A percentile compares a stretch with the other conserved stretches of the same genome.
These are phyloP conservation scores for Apiospora koreana DNA, from an alignment of 2,329 filamentous ascomycete species.

Conservation along the genomic window DNA sequence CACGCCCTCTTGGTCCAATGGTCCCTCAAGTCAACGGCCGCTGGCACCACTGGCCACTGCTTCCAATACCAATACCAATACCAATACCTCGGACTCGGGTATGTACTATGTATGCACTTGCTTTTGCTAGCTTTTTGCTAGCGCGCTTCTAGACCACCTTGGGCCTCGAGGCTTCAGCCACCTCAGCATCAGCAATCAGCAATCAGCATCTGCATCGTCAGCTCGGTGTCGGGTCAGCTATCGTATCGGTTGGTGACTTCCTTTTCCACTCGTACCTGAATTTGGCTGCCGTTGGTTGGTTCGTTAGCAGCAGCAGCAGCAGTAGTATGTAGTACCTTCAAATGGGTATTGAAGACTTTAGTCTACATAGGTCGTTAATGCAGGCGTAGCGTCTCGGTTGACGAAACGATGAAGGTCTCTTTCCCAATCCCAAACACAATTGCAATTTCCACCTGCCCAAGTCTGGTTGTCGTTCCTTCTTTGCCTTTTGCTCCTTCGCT, in stretches of 20 bases:
- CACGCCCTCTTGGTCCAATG: too few species aligned
- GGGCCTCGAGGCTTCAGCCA: not conserved
- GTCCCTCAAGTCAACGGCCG: too few species aligned
- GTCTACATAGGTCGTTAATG: not conserved
- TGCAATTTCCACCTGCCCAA: constrained; percentile 2
- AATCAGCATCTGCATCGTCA: too few species aligned
- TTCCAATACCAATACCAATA: too few species aligned
- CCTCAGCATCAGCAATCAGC: too few species aligned
- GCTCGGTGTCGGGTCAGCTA: not conserved
- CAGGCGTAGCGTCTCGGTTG: not conserved
- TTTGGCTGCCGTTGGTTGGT: not conserved
- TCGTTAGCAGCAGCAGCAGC: too few species aligned
- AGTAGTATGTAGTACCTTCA: too few species aligned
- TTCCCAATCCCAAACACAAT: not conserved
- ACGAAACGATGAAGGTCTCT: not conserved
- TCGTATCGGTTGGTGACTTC: not conserved
- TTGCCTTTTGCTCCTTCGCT: not conserved
- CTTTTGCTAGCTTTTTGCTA: not conserved
- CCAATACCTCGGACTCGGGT: not conserved
- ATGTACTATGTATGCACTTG: not conserved
- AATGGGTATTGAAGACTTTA: not conserved
- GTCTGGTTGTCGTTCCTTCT: not conserved
- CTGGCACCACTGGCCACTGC: too few species aligned
- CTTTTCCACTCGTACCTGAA: not conserved
- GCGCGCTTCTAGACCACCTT: not conserved